A percentile compares a stretch with the other conserved stretches of the same genome.
Conservation (phyloP, 2,329 filamentous ascomycete genomes). For the Coleophoma eucalyptorum region DNA sequence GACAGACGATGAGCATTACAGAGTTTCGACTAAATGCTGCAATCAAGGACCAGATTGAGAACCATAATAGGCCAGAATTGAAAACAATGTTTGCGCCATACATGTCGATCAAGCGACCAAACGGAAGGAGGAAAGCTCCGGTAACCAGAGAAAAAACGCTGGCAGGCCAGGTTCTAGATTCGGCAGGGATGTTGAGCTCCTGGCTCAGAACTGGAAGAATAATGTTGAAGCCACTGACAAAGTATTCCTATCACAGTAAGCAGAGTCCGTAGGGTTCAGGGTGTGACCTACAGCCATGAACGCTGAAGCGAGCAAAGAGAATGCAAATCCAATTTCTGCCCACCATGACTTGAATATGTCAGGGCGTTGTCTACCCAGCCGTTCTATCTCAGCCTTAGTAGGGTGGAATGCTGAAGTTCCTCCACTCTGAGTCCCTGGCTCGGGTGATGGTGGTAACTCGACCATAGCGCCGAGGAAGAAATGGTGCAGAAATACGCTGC, state of each 20-base stretch:
- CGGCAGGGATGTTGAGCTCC: conserved; percentile 58
- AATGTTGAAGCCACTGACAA: conserved; percentile 68
- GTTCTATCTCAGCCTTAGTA: neutral
- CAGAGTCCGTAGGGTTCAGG: neutral
- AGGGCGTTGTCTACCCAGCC: conserved; percentile 51
- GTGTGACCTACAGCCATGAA: conserved; percentile 39
- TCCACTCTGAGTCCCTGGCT: neutral
- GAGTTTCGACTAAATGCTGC: conserved; percentile 65
- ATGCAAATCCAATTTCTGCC: conserved; percentile 50
- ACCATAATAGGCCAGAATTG: conserved; percentile 54
- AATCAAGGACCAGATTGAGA: conserved; percentile 61
- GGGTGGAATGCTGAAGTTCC: neutral
- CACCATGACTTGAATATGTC: conserved; percentile 40
- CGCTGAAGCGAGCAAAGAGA: conserved; percentile 51
- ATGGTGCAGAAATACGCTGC: neutral
- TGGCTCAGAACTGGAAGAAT: conserved; percentile 60
- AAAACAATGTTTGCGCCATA: conserved; percentile 57
- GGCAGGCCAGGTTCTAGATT: conserved; percentile 55
- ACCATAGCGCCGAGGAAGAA: neutral
- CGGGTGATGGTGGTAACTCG: neutral
- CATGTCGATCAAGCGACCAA: conserved; percentile 55
- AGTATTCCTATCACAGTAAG: conserved; percentile 44
- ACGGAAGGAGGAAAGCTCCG: conserved; percentile 52
- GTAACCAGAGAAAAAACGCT: conserved; percentile 52
- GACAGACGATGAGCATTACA: conserved; percentile 65